Evolutionary conservation across 768 basidiomycete genomes (phyloP), one percentile per base, ranked within the genome.

Genomic region (Leccinum imitatum): DNA sequence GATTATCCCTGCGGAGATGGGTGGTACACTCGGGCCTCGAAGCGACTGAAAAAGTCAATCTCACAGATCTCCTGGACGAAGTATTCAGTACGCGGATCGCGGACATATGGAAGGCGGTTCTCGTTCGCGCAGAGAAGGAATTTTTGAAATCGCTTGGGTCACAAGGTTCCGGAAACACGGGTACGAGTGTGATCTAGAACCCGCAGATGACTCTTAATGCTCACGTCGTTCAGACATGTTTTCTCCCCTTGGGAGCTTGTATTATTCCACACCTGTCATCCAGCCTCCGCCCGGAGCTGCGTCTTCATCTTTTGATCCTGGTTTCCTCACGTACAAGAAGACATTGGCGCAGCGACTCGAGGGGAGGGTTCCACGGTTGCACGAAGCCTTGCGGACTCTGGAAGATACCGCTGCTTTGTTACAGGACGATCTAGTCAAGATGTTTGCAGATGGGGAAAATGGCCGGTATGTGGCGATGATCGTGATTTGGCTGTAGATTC

Each of bases 261-360:
- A 90, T 71, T 77, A 78, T 37, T 71, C 82, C 8, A 78, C 81
- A 15, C 73, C 80, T 6, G 75, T 83, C 58, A 82, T 84, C 10
- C 72, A 80, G 3, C 66, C 78, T 17, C 76, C 79, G 39, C 77
- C 81, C 17, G 71, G 72, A 53, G 62, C 71, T 48, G 78, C 74
- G 50, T 68, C 72, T 58, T 72, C 72, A 15, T 37, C 59, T 3
- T 63, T 73, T 30, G 77, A 82, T 59, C 71, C 75, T 17, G 76
- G 83, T 2, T 87, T 92, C 66, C 80, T 80, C 46, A 82, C 79
- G 65, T 92, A 90, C 67, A 84, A 83, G 63, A 64, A 73, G 21
- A 73, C 81, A 4, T 67, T 95, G 35, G 84, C 79, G 56, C 81
- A 81, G 47, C 89, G 89, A 61, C 75, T 93, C n/a, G 65, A 80